A percentile compares a stretch with the other conserved stretches of the same genome.
phyloP scores from a whole-genome alignment of 2,329 filamentous ascomycete species.

The Alternaria sp. region DNA sequence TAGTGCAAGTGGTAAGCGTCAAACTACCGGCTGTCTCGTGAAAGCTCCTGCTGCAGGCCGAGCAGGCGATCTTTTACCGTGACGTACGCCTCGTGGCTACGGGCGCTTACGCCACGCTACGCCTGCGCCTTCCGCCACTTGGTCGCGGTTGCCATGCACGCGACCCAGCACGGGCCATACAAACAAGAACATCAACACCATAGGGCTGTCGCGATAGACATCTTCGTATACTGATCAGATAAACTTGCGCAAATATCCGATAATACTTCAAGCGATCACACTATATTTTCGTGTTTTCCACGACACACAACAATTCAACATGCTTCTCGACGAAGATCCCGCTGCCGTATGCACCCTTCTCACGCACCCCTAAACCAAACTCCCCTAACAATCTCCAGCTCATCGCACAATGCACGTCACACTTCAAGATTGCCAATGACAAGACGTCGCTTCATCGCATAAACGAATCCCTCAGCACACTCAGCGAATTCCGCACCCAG shows the following conservation, averaged over 20 bases:
- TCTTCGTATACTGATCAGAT: not conserved
- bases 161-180: slow-evolving; percentile 33
- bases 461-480: slow-evolving; percentile 79
- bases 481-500: slow-evolving; percentile 83
- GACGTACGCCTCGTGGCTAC: slow-evolving; percentile 46
- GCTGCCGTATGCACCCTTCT: slow-evolving; percentile 69
- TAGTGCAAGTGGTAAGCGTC: slow-evolving; percentile 6
- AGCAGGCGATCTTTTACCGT: slow-evolving; percentile 29
- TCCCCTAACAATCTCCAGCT: slow-evolving; percentile 63
- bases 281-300: not conserved
- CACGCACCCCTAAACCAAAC: not conserved
- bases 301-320: slow-evolving; percentile 58
- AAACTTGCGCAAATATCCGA: not conserved
- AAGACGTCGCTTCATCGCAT: slow-evolving; percentile 84
- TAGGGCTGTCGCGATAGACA: slow-evolving; percentile 24
- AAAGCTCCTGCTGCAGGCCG: slow-evolving; percentile 25
- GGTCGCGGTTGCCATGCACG: slow-evolving; percentile 41
- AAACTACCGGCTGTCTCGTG: slow-evolving; percentile 24
- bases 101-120: slow-evolving; percentile 11
- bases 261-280: not conserved
- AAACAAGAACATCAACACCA: slow-evolving; percentile 47
- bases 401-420: slow-evolving; percentile 88
- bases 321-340: slow-evolving; percentile 95
- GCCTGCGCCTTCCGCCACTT: slow-evolving; percentile 22
- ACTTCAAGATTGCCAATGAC: slow-evolving; percentile 95